Evolutionary conservation across 1,139 yeast genomes (phyloP).

Genomic region (Debaryomycetaceae sp.): DNA sequence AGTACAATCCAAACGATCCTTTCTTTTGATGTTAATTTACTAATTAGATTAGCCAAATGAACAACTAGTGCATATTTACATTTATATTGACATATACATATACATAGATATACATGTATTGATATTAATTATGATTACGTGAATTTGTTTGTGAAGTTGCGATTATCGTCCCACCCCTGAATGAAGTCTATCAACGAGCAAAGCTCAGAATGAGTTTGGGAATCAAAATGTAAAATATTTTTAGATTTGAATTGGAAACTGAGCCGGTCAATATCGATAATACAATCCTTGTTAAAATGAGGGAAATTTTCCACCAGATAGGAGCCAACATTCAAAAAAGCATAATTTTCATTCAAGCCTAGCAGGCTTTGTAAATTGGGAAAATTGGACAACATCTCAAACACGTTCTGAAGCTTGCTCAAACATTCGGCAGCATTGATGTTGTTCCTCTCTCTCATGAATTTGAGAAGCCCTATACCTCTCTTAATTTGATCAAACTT

Average conservation of each 20-base stretch:
- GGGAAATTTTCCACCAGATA: not conserved
- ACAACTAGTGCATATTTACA: not conserved
- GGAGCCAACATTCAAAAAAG: not conserved
- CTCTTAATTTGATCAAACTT: constrained; percentile 25
- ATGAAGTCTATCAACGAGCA: not conserved
- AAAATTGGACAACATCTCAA: constrained; percentile 13
- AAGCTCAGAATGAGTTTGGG: not conserved
- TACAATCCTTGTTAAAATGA: not conserved
- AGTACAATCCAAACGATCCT: constrained; percentile 29
- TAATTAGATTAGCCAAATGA: not conserved
- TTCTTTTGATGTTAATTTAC: constrained; percentile 2
- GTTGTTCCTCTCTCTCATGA: constrained; percentile 41
- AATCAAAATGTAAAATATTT: not conserved
- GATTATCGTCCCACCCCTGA: constrained; percentile 19
- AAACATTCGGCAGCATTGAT: constrained; percentile 36
- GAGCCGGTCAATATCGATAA: not conserved
- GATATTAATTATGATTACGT: not conserved
- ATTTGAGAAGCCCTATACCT: constrained; percentile 33
- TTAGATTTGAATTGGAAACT: not conserved
- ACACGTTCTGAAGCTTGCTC: constrained; percentile 19
- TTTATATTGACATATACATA: not conserved
- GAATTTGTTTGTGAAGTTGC: constrained; percentile 11
- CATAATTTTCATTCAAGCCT: not conserved
- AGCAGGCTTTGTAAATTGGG: constrained; percentile 11
- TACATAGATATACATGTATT: not conserved